phyloP scores from a whole-genome alignment of 306 rosid genomes.

The Benincasa hispida region DNA sequence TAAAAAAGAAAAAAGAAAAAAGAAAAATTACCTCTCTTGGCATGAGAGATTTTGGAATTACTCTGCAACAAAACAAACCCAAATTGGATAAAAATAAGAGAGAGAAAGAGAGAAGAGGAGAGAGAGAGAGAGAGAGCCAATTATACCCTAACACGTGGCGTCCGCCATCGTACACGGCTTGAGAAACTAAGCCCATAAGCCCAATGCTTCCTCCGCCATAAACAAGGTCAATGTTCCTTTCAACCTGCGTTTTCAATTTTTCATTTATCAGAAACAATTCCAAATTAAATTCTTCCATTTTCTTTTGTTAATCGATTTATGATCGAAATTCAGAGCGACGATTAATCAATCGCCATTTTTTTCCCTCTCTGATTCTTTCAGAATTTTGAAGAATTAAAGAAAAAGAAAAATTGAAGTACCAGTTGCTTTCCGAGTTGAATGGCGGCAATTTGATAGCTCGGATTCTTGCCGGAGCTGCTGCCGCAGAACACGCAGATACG shows the following conservation, averaged over 20 bases:
- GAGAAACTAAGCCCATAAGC: conserved; percentile 77
- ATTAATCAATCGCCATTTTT: background rate
- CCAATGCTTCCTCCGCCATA: conserved; percentile 99
- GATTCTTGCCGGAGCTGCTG: conserved; percentile 76
- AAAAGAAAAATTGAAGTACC: conserved; percentile 22
- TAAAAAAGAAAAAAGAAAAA: background rate
- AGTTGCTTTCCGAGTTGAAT: conserved; percentile 66
- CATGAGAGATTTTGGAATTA: conserved; percentile 80
- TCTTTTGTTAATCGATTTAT: background rate
- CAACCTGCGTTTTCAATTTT: conserved; percentile 40
- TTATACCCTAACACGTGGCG: conserved; percentile 92
- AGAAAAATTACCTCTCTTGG: conserved; percentile 58
- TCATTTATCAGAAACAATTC: background rate
- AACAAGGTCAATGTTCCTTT: conserved; percentile 83
- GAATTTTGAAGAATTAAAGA: background rate
- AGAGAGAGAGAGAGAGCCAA: no score
- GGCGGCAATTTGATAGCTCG: conserved; percentile 72
- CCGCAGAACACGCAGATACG: conserved; percentile 93
- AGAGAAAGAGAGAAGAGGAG: background rate
- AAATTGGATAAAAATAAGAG: background rate
- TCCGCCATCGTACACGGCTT: conserved; percentile 84
- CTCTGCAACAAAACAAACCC: conserved; percentile 31
- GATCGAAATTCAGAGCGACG: background rate
- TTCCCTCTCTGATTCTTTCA: background rate
- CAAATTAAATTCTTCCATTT: background rate